Conservation (phyloP, 805 yeast species). For the Saturnispora quitensis region DNA sequence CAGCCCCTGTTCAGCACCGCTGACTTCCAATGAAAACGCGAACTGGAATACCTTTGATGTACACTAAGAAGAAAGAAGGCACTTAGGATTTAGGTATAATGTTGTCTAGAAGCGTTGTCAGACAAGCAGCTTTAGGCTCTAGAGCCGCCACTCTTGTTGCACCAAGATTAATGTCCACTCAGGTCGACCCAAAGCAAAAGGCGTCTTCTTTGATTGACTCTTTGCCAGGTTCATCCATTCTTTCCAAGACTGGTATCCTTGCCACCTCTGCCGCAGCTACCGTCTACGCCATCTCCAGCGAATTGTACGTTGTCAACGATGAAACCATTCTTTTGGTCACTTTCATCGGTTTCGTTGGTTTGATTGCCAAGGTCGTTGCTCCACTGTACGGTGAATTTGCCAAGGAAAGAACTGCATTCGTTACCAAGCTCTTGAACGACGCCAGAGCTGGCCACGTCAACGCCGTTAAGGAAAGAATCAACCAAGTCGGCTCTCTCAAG, state of each 20-base stretch:
- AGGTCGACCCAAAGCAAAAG: slow-evolving; percentile 81
- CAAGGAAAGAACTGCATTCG: slow-evolving; percentile 57
- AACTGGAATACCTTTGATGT: neutral
- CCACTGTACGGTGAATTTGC: slow-evolving; percentile 96
- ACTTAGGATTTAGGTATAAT: slow-evolving; percentile 1
- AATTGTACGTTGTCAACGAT: slow-evolving; percentile 86
- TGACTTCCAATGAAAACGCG: slow-evolving; percentile 6
- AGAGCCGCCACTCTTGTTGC: slow-evolving; percentile 34
- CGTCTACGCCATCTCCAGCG: slow-evolving; percentile 88
- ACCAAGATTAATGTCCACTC: slow-evolving; percentile 53
- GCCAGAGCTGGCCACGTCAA: slow-evolving; percentile 86
- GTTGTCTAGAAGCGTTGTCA: slow-evolving; percentile 22
- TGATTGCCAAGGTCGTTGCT: slow-evolving; percentile 80
- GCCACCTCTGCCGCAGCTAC: slow-evolving; percentile 95
- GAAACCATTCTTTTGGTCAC: slow-evolving; percentile 81
- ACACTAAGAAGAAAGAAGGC: neutral
- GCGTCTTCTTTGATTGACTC: slow-evolving; percentile 86
- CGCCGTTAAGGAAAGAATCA: slow-evolving; percentile 90
- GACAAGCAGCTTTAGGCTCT: slow-evolving; percentile 27
- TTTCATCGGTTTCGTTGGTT: slow-evolving; percentile 65
- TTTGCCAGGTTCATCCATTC: slow-evolving; percentile 79
- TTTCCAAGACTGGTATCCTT: slow-evolving; percentile 89
- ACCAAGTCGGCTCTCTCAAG: slow-evolving; percentile 76
- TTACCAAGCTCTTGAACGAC: slow-evolving; percentile 55
- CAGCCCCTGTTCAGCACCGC: slow-evolving; percentile 4